Conservation (phyloP, 306 rosid genomes). For the Begonia peltatifolia region DNA sequence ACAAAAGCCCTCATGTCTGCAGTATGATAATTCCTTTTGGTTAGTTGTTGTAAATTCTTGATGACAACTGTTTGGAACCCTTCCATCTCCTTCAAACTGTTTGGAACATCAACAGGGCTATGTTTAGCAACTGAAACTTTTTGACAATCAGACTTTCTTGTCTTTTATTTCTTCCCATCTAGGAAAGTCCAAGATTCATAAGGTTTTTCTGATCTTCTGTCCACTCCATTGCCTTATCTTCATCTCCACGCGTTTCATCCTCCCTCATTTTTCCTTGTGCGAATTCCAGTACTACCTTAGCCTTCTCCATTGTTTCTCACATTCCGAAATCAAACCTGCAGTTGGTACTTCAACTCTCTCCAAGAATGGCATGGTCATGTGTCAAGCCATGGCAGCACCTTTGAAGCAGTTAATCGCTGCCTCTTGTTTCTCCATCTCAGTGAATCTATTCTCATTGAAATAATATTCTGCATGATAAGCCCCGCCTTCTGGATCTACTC, state of each 20-base stretch:
- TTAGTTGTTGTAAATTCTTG: constrained; percentile 36
- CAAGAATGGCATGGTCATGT: too few species aligned
- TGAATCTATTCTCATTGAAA: too few species aligned
- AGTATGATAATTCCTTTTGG: constrained; percentile 23
- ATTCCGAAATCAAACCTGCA: too few species aligned
- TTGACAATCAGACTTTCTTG: constrained; percentile 60
- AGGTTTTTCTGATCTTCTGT: constrained; percentile 56
- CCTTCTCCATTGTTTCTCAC: too few species aligned
- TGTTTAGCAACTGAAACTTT: constrained; percentile 21
- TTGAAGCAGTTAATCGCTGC: too few species aligned
- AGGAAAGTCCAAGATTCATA: constrained; percentile 61
- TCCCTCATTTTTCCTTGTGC: too few species aligned
- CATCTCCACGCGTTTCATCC: constrained; percentile 19
- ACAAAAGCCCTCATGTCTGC: constrained; percentile 60
- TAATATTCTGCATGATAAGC: too few species aligned
- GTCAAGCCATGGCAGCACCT: too few species aligned
- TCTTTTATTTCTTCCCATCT: constrained; percentile 67
- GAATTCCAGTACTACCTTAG: too few species aligned
- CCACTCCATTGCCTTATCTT: constrained; percentile 59
- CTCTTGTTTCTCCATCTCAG: too few species aligned
- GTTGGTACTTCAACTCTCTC: too few species aligned
- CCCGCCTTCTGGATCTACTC: too few species aligned
- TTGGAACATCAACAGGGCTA: constrained; percentile 11
- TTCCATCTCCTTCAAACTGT: constrained; percentile 17
- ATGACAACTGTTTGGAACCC: constrained; percentile 33